Conservation (phyloP, 108 stramenopile species). For the Nitzschia sp. region DNA sequence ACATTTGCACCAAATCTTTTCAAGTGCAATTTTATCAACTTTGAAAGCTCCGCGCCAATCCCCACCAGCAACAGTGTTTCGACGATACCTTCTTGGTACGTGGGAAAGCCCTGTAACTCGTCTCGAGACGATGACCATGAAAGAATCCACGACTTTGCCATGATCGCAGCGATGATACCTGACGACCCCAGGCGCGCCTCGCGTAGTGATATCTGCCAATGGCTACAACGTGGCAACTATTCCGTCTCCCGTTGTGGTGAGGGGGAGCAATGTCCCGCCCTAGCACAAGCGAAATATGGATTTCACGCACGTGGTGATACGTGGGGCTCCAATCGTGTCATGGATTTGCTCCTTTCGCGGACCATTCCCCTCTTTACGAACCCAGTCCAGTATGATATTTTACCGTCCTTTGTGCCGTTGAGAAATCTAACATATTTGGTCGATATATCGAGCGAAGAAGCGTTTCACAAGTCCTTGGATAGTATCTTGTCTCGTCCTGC, state of each 20-base stretch:
- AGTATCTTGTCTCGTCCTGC: not conserved
- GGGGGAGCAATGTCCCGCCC: not conserved
- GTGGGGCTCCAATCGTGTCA: not conserved
- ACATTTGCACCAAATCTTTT: not conserved
- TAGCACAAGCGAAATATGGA: conserved; percentile 3
- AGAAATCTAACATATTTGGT: not conserved
- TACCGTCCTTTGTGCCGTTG: conserved; percentile 6
- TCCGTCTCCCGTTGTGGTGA: conserved; percentile 3
- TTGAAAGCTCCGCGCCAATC: not conserved
- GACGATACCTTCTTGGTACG: not conserved
- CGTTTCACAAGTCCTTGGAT: not conserved
- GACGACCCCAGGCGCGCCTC: not conserved
- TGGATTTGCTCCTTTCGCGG: conserved; percentile 6
- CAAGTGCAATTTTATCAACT: conserved; percentile 12
- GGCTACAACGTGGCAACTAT: conserved; percentile 10
- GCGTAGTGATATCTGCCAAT: conserved; percentile 4
- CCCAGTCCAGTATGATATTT: conserved; percentile 6
- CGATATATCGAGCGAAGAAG: not conserved
- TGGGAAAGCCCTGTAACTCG: not conserved
- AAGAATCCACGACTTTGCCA: conserved; percentile 16
- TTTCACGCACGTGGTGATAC: conserved; percentile 14
- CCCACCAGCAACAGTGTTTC: not conserved
- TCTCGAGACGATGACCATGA: not conserved
- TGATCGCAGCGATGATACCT: conserved; percentile 12
- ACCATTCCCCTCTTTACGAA: conserved; percentile 20